A percentile compares a stretch with the other conserved stretches of the same genome.
Evolutionary conservation across 2,329 filamentous ascomycete genomes (phyloP).

Genomic region (Neofusicoccum laricinum): DNA sequence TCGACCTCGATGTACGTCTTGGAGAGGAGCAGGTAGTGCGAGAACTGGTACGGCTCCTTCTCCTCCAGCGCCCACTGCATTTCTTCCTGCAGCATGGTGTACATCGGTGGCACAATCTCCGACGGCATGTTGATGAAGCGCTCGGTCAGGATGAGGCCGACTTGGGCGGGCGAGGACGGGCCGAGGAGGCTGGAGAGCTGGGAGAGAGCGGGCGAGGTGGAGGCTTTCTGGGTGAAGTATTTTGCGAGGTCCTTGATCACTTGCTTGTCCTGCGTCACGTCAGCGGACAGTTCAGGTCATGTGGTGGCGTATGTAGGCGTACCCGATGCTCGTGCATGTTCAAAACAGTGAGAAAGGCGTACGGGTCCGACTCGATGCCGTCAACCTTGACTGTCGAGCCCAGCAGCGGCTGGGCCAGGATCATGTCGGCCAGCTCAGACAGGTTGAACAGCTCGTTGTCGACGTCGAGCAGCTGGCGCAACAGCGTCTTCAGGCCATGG

Average conservation of each 20-base stretch:
- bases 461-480: conserved; percentile 88
- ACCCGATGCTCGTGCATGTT: conserved; percentile 74
- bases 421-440: conserved; percentile 79
- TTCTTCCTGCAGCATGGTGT: conserved; percentile 90
- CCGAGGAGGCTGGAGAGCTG: conserved; percentile 38
- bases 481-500: conserved; percentile 84
- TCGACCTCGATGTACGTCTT: conserved; percentile 90
- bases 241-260: conserved; percentile 66
- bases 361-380: conserved; percentile 86
- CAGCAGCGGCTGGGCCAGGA: conserved; percentile 80
- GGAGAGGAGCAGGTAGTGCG: conserved; percentile 86
- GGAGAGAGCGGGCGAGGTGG: conserved; percentile 55
- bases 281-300: not conserved
- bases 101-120: conserved; percentile 89
- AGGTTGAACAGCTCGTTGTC: conserved; percentile 85
- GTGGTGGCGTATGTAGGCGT: conserved; percentile 13
- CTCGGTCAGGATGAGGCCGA: conserved; percentile 88
- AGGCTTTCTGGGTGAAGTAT: conserved; percentile 63
- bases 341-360: conserved; percentile 84
- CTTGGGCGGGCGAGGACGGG: conserved; percentile 45
- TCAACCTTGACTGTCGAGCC: conserved; percentile 98
- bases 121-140: conserved; percentile 95
- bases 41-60: conserved; percentile 87
- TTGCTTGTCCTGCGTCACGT: conserved; percentile 56
- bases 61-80: conserved; percentile 84